Conservation (phyloP, 2,329 filamentous ascomycete genomes). For the Huntiella decipiens region DNA sequence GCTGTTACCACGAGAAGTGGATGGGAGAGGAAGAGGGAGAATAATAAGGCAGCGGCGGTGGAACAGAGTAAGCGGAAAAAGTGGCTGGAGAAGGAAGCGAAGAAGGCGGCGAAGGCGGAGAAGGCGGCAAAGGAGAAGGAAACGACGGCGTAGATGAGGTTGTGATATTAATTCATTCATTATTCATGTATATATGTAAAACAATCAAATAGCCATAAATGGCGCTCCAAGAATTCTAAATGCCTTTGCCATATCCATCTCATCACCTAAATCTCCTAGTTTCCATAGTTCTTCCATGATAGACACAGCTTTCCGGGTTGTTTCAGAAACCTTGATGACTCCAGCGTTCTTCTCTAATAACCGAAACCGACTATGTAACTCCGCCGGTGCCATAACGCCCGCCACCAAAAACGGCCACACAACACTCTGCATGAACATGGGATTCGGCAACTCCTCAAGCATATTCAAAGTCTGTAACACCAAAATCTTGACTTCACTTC, state of each 20-base stretch:
- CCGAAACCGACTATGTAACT: conserved; percentile 25
- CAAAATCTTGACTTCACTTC: conserved; percentile 21
- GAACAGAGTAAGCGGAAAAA: conserved; percentile 40
- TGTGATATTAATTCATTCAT: background rate
- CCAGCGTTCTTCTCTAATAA: conserved; percentile 23
- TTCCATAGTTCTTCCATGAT: conserved; percentile 30
- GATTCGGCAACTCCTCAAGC: conserved; percentile 18
- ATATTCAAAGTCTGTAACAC: conserved; percentile 16
- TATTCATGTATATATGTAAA: background rate
- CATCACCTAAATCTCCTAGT: conserved; percentile 2
- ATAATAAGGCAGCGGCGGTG: conserved; percentile 45
- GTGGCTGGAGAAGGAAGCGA: conserved; percentile 15
- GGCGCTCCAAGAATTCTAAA: conserved; percentile 6
- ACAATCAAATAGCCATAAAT: conserved; percentile 9
- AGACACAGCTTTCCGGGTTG: conserved; percentile 23
- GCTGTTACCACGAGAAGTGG: conserved; percentile 72
- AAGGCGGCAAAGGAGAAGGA: background rate
- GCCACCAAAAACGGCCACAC: conserved; percentile 25
- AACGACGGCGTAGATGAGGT: conserved; percentile 15
- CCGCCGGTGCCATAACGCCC: conserved; percentile 22
- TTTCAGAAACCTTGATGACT: conserved; percentile 26
- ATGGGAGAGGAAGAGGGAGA: conserved; percentile 49
- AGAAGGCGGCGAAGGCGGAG: conserved; percentile 12
- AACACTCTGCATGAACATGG: conserved; percentile 19
- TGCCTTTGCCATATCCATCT: conserved; percentile 4